These are phyloP conservation scores for Aspergillus heteromorphus DNA, from an alignment of 495 filamentous ascomycete species.

Conservation along the genomic window DNA sequence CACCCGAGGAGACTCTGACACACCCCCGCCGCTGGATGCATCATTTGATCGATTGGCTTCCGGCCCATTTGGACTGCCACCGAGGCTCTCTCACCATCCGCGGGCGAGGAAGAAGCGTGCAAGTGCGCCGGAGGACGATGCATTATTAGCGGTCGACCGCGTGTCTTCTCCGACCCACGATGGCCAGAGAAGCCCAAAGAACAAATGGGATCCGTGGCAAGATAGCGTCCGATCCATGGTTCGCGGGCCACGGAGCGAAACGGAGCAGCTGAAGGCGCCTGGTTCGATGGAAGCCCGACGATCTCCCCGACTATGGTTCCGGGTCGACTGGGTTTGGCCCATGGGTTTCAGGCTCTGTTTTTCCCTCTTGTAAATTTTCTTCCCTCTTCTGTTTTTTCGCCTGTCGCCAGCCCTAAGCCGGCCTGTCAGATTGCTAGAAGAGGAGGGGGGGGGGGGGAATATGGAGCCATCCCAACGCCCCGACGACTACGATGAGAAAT, in stretches of 20 bases:
- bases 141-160: neutral
- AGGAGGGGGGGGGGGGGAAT: neutral
- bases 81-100: neutral
- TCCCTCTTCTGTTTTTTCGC: neutral
- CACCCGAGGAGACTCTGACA: neutral
- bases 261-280: neutral
- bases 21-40: neutral
- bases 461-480: neutral
- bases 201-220: constrained; percentile 9
- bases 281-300: neutral
- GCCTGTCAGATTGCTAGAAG: neutral
- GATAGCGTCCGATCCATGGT: constrained; percentile 11
- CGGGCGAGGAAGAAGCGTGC: neutral
- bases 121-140: neutral
- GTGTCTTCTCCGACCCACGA: constrained; percentile 1
- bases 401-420: neutral
- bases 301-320: neutral
- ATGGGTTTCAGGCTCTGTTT: neutral
- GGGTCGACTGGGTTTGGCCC: neutral
- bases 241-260: constrained; percentile 3
- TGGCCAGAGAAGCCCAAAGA: constrained; percentile 1
- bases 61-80: neutral
- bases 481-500: too few relatives aligned
- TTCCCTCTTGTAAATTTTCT: neutral
- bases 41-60: neutral